These are phyloP conservation scores for Hemileccinum impolitum DNA, from an alignment of 768 basidiomycete genomes.

Conservation along the genomic window DNA sequence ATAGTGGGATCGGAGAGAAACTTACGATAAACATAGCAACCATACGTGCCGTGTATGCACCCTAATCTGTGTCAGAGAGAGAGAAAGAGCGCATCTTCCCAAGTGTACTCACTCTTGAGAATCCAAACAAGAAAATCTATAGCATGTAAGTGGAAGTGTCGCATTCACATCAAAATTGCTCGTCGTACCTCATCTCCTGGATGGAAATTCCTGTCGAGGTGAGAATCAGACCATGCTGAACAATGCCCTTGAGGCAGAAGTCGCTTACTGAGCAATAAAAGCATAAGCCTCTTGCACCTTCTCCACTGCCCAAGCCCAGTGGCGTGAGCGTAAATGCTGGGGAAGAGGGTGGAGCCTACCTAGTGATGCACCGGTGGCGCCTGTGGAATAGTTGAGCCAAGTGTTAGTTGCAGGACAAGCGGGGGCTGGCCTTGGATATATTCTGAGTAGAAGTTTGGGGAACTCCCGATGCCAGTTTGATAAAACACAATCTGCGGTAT, in stretches of 20 bases:
- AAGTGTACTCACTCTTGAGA: conserved; percentile 53
- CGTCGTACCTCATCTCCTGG: conserved; percentile 64
- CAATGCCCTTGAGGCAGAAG: neutral
- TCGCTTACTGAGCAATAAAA: conserved; percentile 73
- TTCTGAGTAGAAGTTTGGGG: conserved; percentile 53
- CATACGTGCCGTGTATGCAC: conserved; percentile 76
- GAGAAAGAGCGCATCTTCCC: neutral
- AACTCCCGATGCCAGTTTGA: conserved; percentile 59
- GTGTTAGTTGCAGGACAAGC: neutral
- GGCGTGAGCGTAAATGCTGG: conserved; percentile 2
- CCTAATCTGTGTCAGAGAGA: conserved; percentile 38
- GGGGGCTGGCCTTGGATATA: conserved; percentile 55
- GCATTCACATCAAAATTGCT: neutral
- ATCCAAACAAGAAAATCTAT: conserved; percentile 76
- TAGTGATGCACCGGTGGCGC: conserved; percentile 59
- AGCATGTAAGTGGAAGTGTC: conserved; percentile 4
- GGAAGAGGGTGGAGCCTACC: conserved; percentile 35
- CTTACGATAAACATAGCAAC: conserved; percentile 52
- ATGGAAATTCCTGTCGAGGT: conserved; percentile 52
- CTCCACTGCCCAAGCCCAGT: conserved; percentile 42
- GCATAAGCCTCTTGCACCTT: conserved; percentile 78
- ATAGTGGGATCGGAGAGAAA: neutral
- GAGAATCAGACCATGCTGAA: neutral
- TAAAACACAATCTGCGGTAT: conserved; percentile 64
- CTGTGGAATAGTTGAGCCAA: conserved; percentile 34